Evolutionary conservation across 2,329 filamentous ascomycete species (phyloP), one percentile per base, ranked within the genome.

Genomic region (Verticillium albo-atrum): DNA sequence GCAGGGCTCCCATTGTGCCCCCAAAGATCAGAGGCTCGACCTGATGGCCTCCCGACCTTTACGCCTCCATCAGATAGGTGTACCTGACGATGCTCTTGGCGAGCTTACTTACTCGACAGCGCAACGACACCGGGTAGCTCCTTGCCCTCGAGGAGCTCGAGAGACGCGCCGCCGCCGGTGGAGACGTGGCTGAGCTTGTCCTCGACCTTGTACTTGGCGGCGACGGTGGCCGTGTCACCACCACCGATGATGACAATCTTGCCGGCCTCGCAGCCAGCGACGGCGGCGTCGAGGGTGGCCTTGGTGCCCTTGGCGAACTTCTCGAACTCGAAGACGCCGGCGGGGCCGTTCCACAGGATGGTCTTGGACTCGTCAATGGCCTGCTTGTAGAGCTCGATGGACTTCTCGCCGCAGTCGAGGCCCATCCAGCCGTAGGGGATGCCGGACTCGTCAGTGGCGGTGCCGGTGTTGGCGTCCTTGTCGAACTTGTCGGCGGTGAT

Each of bases 371-470:
- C 88, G 66, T 83, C 82, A 68, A 99, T 98, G 67, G 93, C 88
- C 73, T 89, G 81, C 82, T 94, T 87, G 88, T 90, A 98, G 60
- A 96, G 85, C 80, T 92, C 86, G 71, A 96, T 83, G 67, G 89
- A 93, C 88, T 97, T 88, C 65, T 89, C 84, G 61, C 95, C 95
- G 73, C 92, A 95, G 80, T 99, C 95, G 55, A 99, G 89, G 73
- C 95, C 95, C 91, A 97, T 93, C 92, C 90, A 98, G 75, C 93
- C 95, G 71, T 98, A 93, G 63, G 93, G 92, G 68, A 99, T 97
- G 65, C 95, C 95, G 27, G 90, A 83, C 70, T 86, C 83, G 75
- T 98, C 95, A 51, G 91, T 93, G 65, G 94, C 94, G 63, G 87
- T 84, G 70, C 91, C 90, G 20, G 84, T 88, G 65, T 89, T 84